Conservation (phyloP, 306 rosid genomes). For the Gastrolobium villosum region DNA sequence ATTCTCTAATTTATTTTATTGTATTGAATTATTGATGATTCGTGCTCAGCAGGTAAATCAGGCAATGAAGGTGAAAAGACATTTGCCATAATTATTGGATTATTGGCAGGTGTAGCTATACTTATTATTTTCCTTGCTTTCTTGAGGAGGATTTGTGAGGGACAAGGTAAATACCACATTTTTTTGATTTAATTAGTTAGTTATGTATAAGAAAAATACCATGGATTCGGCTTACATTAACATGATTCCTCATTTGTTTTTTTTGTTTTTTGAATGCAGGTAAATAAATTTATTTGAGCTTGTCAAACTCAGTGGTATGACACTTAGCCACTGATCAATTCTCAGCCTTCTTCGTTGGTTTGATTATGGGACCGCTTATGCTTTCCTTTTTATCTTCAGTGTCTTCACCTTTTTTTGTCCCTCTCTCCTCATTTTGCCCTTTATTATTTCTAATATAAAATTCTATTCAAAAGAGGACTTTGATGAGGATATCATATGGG, state of each 20-base stretch:
- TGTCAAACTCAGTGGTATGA: constrained; percentile 48
- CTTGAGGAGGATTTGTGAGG: constrained; percentile 67
- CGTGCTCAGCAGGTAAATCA: constrained; percentile 63
- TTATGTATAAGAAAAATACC: not conserved
- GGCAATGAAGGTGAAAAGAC: constrained; percentile 75
- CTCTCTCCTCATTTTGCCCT: constrained; percentile 33
- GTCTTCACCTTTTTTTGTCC: constrained; percentile 28
- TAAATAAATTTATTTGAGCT: constrained; percentile 56
- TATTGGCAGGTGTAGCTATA: constrained; percentile 86
- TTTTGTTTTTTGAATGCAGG: constrained; percentile 63
- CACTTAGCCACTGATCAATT: constrained; percentile 32
- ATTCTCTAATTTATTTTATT: constrained; percentile 31
- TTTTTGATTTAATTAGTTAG: not conserved
- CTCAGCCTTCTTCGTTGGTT: constrained; percentile 43
- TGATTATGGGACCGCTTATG: constrained; percentile 56
- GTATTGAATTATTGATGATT: not conserved
- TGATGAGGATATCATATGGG: constrained; percentile 46
- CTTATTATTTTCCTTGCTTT: constrained; percentile 82
- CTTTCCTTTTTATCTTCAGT: constrained; percentile 32
- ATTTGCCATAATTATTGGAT: constrained; percentile 89
- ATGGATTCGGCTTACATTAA: not conserved
- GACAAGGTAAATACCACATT: constrained; percentile 59
- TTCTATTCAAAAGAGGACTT: constrained; percentile 42
- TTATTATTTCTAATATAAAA: constrained; percentile 38
- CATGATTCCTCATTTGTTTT: not conserved